These are phyloP conservation scores for Pholiota adiposa DNA, from an alignment of 1,284 basidiomycete genomes.

Conservation along the genomic window DNA sequence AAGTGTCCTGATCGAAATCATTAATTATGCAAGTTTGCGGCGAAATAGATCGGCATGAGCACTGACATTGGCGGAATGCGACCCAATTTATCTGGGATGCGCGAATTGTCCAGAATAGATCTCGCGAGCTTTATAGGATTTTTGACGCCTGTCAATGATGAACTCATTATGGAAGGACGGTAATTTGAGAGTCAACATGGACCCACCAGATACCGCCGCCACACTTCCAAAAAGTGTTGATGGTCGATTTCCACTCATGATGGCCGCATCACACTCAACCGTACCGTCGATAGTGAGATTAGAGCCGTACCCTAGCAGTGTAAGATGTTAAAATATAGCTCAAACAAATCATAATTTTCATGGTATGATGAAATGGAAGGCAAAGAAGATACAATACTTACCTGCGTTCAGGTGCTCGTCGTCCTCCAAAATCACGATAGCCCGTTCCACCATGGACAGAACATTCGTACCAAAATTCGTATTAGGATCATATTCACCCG, in stretches of 20 bases:
- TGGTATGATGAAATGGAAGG: no score
- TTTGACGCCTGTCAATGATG: constrained; percentile 51
- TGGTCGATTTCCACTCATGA: constrained; percentile 59
- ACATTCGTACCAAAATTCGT: constrained; percentile 21
- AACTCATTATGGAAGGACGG: not conserved
- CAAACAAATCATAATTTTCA: no score
- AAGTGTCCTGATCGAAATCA: constrained; percentile 30
- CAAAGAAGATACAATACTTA: constrained; percentile 31
- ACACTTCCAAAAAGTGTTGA: constrained; percentile 63
- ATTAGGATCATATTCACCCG: constrained; percentile 19
- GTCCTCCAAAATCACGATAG: constrained; percentile 64
- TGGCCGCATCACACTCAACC: constrained; percentile 79
- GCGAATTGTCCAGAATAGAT: constrained; percentile 56
- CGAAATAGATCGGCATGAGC: constrained; percentile 6
- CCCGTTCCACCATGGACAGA: constrained; percentile 50
- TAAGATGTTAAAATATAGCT: no score
- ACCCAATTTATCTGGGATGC: constrained; percentile 53
- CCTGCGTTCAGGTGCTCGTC: constrained; percentile 70
- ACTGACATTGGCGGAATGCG: constrained; percentile 69
- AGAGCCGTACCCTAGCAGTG: constrained; percentile 63
- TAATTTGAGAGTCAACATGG: not conserved
- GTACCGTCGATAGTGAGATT: constrained; percentile 70
- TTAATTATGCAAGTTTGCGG: not conserved
- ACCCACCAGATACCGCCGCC: constrained; percentile 65
- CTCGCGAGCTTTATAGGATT: constrained; percentile 68